Evolutionary conservation across 768 basidiomycete species (phyloP), one percentile per base, ranked within the genome.

Genomic region (Mycena alexandri): DNA sequence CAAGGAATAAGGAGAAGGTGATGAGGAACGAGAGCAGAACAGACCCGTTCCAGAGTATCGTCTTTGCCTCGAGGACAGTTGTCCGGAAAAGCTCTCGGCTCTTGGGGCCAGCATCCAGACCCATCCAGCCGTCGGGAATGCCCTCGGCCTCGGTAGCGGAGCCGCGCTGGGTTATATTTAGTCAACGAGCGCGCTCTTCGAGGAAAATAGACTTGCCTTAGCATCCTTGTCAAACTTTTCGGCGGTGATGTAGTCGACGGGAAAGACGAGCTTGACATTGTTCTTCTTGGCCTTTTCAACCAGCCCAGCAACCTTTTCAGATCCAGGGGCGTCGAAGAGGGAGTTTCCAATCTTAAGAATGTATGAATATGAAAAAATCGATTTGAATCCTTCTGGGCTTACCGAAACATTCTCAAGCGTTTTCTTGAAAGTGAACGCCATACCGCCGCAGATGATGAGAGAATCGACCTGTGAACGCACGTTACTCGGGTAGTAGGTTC

Each of bases 361-460:
- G 22, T 57, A 46, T 74, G 25, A 64, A 44, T 48, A 38, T 47
- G 11, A 14, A 19, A 2, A 16, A 47, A 22, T 60, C 56, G 47
- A 60, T 47, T 42, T 66, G 34, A 33, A 10, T 60, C 66, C 29
- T n/a, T n/a, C n/a, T 33, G 25, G 47, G 14, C 87, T 69, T 74
- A 93, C 95, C 53, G 88, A 78, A 51, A 95, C 85, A 67, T 89
- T 85, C 64, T 98, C 87, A 63, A 97, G 85, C 8, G 90, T 93
- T 85, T 98, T 99, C 82, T 96, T 95, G 88, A 99, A 99, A 63
- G 97, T 99, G 83, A 98, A 99, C 41, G 95, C 94, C 97, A 99
- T 99, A 33, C 97, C 97, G 75, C 97, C 97, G 70, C 95, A 93
- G 73, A 99, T 93, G 78, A 99, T 98, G 71, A 99, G 84, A 24